phyloP scores from a whole-genome alignment of 2,329 filamentous ascomycete genomes.

The Botryotinia calthae region DNA sequence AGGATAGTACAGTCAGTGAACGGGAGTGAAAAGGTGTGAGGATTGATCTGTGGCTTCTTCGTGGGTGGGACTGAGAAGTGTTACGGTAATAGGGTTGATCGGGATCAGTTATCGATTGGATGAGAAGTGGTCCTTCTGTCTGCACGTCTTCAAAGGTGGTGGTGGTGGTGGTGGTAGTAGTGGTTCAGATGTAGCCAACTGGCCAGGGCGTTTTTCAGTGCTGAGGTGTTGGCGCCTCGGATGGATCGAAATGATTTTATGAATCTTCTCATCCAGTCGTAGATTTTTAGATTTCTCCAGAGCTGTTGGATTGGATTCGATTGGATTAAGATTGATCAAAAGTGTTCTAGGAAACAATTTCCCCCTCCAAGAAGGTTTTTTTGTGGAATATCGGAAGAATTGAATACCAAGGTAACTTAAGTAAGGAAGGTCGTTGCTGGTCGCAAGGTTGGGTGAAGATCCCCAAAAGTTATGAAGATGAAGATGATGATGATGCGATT shows the following conservation, averaged over 20 bases:
- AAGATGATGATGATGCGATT: not conserved
- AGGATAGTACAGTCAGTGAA: not conserved
- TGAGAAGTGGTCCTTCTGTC: not conserved
- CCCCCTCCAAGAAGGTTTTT: not conserved
- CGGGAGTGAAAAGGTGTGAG: not conserved
- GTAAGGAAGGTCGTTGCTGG: not conserved
- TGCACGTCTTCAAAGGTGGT: not conserved
- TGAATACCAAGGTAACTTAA: not conserved
- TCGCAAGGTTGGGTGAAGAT: conserved; percentile 15
- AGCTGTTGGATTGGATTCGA: not conserved
- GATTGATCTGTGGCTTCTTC: not conserved
- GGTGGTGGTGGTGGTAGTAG: conserved; percentile 5
- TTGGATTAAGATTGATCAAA: not conserved
- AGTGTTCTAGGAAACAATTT: not conserved
- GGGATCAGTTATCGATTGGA: conserved; percentile 13
- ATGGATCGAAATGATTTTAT: not conserved
- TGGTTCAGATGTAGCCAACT: not conserved
- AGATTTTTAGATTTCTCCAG: not conserved
- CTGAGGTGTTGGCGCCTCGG: conserved; percentile 13
- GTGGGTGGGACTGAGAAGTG: not conserved
- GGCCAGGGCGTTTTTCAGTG: conserved; percentile 13
- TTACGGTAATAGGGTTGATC: not conserved
- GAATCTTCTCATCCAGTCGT: not conserved
- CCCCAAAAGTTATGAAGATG: not conserved
- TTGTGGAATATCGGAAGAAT: conserved; percentile 2